Evolutionary conservation across 169 alveolate genomes (phyloP).

Genomic region (Cryptosporidium ubiquitum): DNA sequence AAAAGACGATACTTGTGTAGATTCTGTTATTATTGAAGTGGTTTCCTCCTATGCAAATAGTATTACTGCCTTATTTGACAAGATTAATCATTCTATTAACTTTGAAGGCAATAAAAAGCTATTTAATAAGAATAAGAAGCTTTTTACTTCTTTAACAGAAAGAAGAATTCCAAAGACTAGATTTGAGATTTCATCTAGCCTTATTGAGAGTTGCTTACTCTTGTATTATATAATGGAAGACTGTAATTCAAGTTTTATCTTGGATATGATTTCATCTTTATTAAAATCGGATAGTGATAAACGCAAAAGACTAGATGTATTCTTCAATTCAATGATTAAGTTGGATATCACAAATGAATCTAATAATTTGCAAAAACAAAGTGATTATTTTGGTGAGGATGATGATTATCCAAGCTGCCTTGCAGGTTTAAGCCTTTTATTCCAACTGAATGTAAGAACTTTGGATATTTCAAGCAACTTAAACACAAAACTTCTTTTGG

Average conservation of each 20-base stretch:
- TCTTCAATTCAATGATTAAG: not conserved
- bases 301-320: not conserved
- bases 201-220: conserved; percentile 12
- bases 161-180: not conserved
- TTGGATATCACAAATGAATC: conserved; percentile 6
- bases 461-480: not conserved
- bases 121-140: not conserved
- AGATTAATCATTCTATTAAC: not conserved
- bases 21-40: not conserved
- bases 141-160: not conserved
- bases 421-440: conserved; percentile 22
- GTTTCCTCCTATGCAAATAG: not conserved
- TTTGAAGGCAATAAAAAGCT: not conserved
- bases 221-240: conserved; percentile 34
- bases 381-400: not conserved
- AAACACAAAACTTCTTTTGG: conserved; percentile 5
- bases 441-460: not conserved
- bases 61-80: not conserved
- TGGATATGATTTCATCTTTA: not conserved
- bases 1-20: not conserved
- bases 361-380: not conserved
- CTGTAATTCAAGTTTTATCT: conserved; percentile 15
- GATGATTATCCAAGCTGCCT: conserved; percentile 42
- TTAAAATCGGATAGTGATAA: not conserved
- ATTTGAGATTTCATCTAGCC: not conserved